Percentiles rank a stretch among this genome's conserved stretches.
Evolutionary conservation across 345 rosid species (phyloP).

Genomic region (Linum lewisii): DNA sequence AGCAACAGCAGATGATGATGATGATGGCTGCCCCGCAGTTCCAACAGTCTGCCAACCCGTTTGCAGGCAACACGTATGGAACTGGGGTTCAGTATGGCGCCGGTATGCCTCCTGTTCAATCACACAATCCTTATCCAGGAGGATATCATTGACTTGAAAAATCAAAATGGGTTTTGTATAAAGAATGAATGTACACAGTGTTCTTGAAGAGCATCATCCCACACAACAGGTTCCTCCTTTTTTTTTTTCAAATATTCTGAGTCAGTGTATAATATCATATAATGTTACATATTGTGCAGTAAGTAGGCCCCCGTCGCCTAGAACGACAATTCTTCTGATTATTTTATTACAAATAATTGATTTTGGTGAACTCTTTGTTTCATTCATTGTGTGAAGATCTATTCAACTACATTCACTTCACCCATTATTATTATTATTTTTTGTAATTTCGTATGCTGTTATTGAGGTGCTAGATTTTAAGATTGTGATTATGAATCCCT

Average conservation of each 20-base stretch:
- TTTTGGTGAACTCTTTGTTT: too few species aligned
- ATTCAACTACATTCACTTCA: too few species aligned
- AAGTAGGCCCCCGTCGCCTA: neutral
- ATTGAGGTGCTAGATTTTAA: too few species aligned
- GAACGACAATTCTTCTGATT: neutral
- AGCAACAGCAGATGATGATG: slow-evolving; percentile 62
- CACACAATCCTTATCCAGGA: slow-evolving; percentile 52
- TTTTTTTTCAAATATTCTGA: neutral
- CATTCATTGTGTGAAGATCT: too few species aligned
- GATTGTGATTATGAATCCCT: too few species aligned
- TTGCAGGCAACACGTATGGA: slow-evolving; percentile 34
- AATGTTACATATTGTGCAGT: neutral
- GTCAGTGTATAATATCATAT: neutral
- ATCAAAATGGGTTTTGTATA: neutral
- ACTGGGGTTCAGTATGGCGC: slow-evolving; percentile 38
- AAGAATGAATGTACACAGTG: neutral
- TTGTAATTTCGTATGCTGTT: too few species aligned
- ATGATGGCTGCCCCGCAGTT: slow-evolving; percentile 59
- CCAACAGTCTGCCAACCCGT: slow-evolving; percentile 41
- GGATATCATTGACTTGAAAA: slow-evolving; percentile 12
- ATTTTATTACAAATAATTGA: too few species aligned
- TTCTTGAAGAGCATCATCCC: neutral
- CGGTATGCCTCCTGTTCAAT: slow-evolving; percentile 44
- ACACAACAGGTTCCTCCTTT: neutral
- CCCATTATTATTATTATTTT: too few species aligned